Evolutionary conservation across 2,329 filamentous ascomycete species (phyloP).

Genomic region (Fusarium sp.): DNA sequence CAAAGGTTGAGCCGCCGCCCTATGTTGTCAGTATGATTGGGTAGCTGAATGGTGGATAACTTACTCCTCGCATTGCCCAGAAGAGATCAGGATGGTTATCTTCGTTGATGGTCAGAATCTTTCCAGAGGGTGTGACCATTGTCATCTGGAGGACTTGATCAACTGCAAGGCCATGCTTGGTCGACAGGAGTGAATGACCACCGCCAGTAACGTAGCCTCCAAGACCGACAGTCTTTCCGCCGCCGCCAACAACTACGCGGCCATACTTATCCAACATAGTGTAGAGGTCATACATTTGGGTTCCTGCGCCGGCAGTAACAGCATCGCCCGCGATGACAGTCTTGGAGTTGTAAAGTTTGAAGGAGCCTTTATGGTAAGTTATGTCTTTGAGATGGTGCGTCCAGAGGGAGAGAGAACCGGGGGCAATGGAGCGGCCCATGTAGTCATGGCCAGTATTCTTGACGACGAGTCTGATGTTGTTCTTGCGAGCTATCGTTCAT

Average conservation of each 20-base stretch:
- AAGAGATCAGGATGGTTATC: conserved; percentile 67
- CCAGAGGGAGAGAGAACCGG: conserved; percentile 65
- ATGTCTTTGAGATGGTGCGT: conserved; percentile 58
- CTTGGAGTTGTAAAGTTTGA: conserved; percentile 55
- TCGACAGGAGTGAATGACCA: conserved; percentile 65
- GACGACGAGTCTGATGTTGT: conserved; percentile 55
- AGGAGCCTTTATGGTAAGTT: conserved; percentile 51
- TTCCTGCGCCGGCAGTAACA: conserved; percentile 64
- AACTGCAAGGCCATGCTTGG: conserved; percentile 67
- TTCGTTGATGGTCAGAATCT: conserved; percentile 62
- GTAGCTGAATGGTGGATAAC: conserved; percentile 20
- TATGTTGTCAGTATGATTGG: conserved; percentile 28
- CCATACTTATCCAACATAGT: conserved; percentile 55
- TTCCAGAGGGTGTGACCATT: conserved; percentile 63
- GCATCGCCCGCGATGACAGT: conserved; percentile 57
- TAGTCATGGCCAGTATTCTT: conserved; percentile 57
- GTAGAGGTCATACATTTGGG: conserved; percentile 62
- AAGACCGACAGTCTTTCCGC: conserved; percentile 64
- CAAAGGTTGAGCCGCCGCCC: conserved; percentile 71
- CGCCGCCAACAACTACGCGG: conserved; percentile 65
- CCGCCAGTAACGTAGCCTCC: conserved; percentile 71
- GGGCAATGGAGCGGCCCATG: conserved; percentile 57
- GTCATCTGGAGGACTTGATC: conserved; percentile 71
- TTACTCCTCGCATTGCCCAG: conserved; percentile 70
- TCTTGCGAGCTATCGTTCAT: conserved; percentile 48